phyloP scores from a whole-genome alignment of 2,329 filamentous ascomycete genomes.

The Aspergillus aculeatinus region DNA sequence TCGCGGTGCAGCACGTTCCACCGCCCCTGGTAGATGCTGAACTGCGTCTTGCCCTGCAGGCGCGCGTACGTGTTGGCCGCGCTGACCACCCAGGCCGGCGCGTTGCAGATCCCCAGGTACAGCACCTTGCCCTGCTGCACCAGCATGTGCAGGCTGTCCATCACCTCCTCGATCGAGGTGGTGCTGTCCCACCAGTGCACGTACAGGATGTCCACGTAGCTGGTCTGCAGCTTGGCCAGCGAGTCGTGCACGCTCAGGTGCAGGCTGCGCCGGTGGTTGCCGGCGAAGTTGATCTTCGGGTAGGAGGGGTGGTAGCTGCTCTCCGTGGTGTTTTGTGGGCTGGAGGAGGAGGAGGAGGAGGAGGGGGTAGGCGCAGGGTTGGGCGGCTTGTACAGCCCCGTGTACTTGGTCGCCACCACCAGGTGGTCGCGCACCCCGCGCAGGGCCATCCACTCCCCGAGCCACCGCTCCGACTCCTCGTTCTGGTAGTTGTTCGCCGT shows the following conservation, averaged over 20 bases:
- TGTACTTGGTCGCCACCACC: conserved; percentile 69
- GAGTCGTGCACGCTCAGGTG: conserved; percentile 46
- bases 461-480: conserved; percentile 61
- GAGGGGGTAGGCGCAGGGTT: conserved; percentile 1
- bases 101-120: conserved; percentile 44
- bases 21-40: conserved; percentile 41
- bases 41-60: conserved; percentile 40
- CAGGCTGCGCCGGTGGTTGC: conserved; percentile 47
- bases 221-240: conserved; percentile 51
- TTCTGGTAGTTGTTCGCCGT: conserved; percentile 67
- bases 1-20: conserved; percentile 42
- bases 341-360: background rate
- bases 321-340: conserved; percentile 45
- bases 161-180: conserved; percentile 39
- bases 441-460: conserved; percentile 68
- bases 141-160: conserved; percentile 41
- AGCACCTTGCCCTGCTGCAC: conserved; percentile 43
- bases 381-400: conserved; percentile 22
- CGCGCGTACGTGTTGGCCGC: conserved; percentile 44
- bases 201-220: conserved; percentile 56
- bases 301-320: conserved; percentile 61
- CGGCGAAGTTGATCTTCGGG: conserved; percentile 40
- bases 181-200: conserved; percentile 56
- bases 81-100: conserved; percentile 43
- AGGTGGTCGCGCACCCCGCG: conserved; percentile 64